Base-by-base conservation (phyloP, 345 rosid species). In the Psidium guajava region DNA sequence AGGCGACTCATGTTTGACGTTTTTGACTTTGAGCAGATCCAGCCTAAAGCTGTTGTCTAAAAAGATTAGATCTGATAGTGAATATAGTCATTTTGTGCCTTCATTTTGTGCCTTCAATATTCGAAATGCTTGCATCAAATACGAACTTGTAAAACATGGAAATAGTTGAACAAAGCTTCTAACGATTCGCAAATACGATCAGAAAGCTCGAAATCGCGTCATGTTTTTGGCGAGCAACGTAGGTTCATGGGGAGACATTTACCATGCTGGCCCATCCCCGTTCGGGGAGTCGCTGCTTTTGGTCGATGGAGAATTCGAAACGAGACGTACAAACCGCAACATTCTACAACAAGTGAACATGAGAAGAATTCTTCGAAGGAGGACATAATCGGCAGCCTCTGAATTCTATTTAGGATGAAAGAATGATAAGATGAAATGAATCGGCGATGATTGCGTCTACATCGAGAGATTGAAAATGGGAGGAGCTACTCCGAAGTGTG, bases 1-100 rank as follows among this genome's bases (percentile, higher is more conserved):
- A 88, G 99, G 74, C 93, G 98, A 83, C 96, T 97, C 64, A 95
- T 95, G 98, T 97, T 95, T 59, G 98, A 95, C 85, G 96, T 95
- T 88, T 97, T 97, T 81, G 98, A 97, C 91, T 97, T 97, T 11
- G 99, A 97, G 91, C 98, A 95, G 90, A 92, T 89, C 81, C 99
- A 93, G 87, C 97, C 99, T 14, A 97, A 97, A 90, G 88, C 94
- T 83, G 91, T 97, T 0, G 75, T 64, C 32, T 64, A 3, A 27
- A 32, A 54, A 1, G 54, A 52, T 52, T 18, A 16, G 54, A 15
- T 53, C 13, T 52, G 54, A 5, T 0, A 58, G 32, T n/a, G 32
- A 58, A 58, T 58, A 58, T n/a, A 58, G 69, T 27, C 13, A 58
- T 57, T 58, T 25, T 58, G 32, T 0, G 32, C 64, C 64, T 58